Base-by-base conservation (phyloP, 2,329 filamentous ascomycete species). In the Scleromitrula shiraiana region DNA sequence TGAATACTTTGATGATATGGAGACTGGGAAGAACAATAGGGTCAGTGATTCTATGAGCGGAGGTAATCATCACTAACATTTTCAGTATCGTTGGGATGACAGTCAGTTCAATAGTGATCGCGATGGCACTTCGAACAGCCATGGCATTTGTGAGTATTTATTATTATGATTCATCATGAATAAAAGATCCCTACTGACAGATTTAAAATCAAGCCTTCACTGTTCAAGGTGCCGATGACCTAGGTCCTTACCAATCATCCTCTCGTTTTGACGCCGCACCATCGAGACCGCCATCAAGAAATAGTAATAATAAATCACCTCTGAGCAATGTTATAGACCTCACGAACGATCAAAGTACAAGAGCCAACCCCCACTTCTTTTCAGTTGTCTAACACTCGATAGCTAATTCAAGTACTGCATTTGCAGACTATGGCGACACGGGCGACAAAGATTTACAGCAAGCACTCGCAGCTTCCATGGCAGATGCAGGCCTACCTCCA, bases 251-350 rank as follows among this genome's bases (percentile, higher is more conserved):
- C 22, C n/a, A n/a, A 22, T 15, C 55, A 17, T 50, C 27, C 10
- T 26, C 30, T 29, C 40, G 27, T 4, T 46, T 46, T 27, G 47
- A 46, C 4, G 42, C 19, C 15, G 41, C 60, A 14, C 56, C 54
- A 14, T 81, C 80, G 15, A 71, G 79, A 48, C 80, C 80, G n/a
- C 80, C 80, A 1, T 83, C 80, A 19, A 68, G 78, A 62, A 69
- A 74, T 37, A 62, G 59, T 42, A 76, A 74, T 44, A 77, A 73
- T 53, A 71, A 70, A 57, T 82, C 79, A 27, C 78, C 79, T 7
- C 61, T 80, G 50, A 69, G 72, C 61, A 74, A 67, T 56, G 65
- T 76, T 53, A 65, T 71, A 54, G 72, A 78, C 44, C 72, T 73
- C 66, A 67, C 67, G 48, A 64, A 67, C 22, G 63, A 65, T 44